Percentiles rank a stretch among this genome's conserved stretches.
Conservation (phyloP, 2,329 filamentous ascomycete genomes). For the Colletotrichum somersetense region DNA sequence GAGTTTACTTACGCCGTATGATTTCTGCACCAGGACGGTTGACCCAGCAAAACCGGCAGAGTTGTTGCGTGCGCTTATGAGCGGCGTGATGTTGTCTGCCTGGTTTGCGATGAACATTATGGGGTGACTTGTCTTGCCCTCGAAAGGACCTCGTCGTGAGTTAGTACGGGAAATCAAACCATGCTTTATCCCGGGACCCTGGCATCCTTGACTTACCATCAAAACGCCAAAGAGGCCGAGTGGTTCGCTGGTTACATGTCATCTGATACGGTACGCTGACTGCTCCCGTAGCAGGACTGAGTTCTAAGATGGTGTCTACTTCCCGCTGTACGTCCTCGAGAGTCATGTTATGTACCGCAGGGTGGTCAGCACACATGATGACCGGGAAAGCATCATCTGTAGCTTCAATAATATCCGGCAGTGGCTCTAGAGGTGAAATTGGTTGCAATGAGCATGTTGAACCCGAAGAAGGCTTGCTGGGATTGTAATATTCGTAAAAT, state of each 20-base stretch:
- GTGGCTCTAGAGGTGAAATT: constrained; percentile 50
- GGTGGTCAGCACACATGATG: constrained; percentile 61
- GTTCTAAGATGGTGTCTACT: constrained; percentile 49
- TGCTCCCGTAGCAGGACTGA: constrained; percentile 59
- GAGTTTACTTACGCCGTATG: constrained; percentile 59
- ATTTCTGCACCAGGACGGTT: constrained; percentile 61
- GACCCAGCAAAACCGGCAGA: constrained; percentile 59
- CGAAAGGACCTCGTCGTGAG: constrained; percentile 43
- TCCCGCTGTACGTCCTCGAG: constrained; percentile 52
- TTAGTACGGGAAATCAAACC: not conserved
- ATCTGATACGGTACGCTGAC: constrained; percentile 57
- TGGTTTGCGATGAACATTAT: constrained; percentile 60
- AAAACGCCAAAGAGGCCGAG: constrained; percentile 57
- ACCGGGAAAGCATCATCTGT: constrained; percentile 59
- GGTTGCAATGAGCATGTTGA: constrained; percentile 50
- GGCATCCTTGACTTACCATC: constrained; percentile 45
- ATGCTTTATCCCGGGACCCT: too few relatives aligned
- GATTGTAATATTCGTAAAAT: constrained; percentile 52
- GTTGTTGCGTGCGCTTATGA: constrained; percentile 60
- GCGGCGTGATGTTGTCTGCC: constrained; percentile 63
- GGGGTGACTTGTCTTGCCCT: constrained; percentile 55
- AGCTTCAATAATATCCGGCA: constrained; percentile 48
- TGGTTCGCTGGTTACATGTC: constrained; percentile 54
- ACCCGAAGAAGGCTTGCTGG: constrained; percentile 34
- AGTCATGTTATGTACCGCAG: constrained; percentile 47